A percentile compares a stretch with the other conserved stretches of the same genome.
Evolutionary conservation across 176 grass and related monocot genomes (phyloP).

Genomic region (Aegilops umbellulata): DNA sequence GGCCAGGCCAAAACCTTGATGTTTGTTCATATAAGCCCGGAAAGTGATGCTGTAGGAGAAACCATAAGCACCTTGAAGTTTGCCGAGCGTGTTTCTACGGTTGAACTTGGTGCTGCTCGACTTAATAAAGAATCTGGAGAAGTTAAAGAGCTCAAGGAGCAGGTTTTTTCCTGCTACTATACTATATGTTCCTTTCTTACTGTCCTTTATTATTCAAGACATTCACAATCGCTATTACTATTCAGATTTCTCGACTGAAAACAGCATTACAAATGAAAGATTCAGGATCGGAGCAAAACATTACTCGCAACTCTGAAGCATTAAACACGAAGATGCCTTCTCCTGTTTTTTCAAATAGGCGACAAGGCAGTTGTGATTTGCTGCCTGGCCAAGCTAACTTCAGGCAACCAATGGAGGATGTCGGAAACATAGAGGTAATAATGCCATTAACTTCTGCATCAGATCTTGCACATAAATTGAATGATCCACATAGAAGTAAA

Average conservation of each 20-base stretch:
- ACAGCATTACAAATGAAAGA: constrained; percentile 78
- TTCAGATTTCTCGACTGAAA: constrained; percentile 79
- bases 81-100: constrained; percentile 94
- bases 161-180: constrained; percentile 52
- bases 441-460: constrained; percentile 5
- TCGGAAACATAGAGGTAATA: constrained; percentile 97
- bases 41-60: constrained; percentile 88
- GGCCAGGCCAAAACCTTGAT: constrained; percentile 99
- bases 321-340: constrained; percentile 56
- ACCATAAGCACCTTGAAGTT: constrained; percentile 98
- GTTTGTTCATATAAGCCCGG: constrained; percentile 99
- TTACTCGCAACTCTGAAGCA: constrained; percentile 43
- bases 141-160: constrained; percentile 85
- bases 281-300: constrained; percentile 57
- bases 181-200: constrained; percentile 25
- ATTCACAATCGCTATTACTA: constrained; percentile 22
- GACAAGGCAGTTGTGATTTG: constrained; percentile 57
- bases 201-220: constrained; percentile 26
- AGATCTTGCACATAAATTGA: constrained; percentile 10
- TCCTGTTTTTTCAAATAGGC: constrained; percentile 52
- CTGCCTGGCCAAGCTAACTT: constrained; percentile 59
- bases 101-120: constrained; percentile 95
- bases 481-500: not conserved
- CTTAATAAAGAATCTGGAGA: constrained; percentile 95
- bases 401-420: constrained; percentile 93